phyloP scores from a whole-genome alignment of 768 basidiomycete species.

The Rhizopogon vulgaris region DNA sequence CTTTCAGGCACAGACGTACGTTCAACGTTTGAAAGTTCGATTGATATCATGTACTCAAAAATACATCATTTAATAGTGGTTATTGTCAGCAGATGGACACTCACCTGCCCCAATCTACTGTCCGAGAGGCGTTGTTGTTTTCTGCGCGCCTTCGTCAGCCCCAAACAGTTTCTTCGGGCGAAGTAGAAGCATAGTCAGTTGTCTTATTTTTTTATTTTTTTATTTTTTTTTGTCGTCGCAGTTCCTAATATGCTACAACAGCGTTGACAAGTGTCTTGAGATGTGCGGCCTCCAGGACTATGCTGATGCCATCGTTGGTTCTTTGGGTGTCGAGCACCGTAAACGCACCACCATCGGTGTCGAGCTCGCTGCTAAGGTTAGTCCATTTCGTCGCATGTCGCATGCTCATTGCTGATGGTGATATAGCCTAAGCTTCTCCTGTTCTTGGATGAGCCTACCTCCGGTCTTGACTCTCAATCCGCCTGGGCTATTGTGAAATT shows the following conservation, averaged over 20 bases:
- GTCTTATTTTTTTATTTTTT: background rate
- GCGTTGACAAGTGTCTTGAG: conserved; percentile 75
- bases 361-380: conserved; percentile 83
- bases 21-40: conserved; percentile 72
- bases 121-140: conserved; percentile 81
- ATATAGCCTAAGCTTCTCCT: conserved; percentile 21
- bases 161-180: conserved; percentile 52
- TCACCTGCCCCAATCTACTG: conserved; percentile 77
- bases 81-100: conserved; percentile 70
- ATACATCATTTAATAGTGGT: conserved; percentile 17
- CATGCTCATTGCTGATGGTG: conserved; percentile 10
- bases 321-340: conserved; percentile 60
- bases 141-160: conserved; percentile 84
- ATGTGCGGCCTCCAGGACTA: conserved; percentile 79
- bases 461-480: conserved; percentile 55
- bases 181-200: conserved; percentile 60
- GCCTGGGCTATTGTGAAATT: conserved; percentile 83
- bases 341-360: conserved; percentile 91
- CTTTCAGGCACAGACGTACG: conserved; percentile 47
- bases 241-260: background rate
- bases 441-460: conserved; percentile 41
- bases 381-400: conserved; percentile 47
- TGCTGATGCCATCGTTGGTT: conserved; percentile 76
- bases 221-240: background rate
- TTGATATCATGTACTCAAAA: conserved; percentile 15